Percentiles rank a stretch among this genome's conserved stretches.
These are phyloP conservation scores for Leccinum obscurum DNA, from an alignment of 768 basidiomycete genomes.

Conservation along the genomic window DNA sequence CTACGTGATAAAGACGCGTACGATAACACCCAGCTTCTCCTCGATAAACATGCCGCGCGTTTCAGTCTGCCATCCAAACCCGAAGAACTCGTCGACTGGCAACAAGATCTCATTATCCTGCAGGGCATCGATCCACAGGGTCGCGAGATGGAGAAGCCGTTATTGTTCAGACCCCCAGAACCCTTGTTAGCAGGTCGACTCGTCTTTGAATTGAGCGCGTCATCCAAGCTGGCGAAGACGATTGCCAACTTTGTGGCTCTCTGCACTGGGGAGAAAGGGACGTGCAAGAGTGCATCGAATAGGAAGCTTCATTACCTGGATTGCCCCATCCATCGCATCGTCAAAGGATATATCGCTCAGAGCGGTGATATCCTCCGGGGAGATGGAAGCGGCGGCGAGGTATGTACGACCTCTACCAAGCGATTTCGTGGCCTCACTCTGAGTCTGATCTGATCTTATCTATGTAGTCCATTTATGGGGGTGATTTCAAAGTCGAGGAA, in stretches of 20 bases:
- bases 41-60: slow-evolving; percentile 39
- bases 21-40: slow-evolving; percentile 33
- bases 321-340: slow-evolving; percentile 47
- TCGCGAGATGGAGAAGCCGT: slow-evolving; percentile 22
- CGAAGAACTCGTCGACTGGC: slow-evolving; percentile 42
- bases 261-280: slow-evolving; percentile 45
- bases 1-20: slow-evolving; percentile 31
- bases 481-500: slow-evolving; percentile 52
- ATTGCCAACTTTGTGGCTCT: slow-evolving; percentile 49
- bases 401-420: slow-evolving; percentile 24
- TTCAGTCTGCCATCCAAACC: slow-evolving; percentile 44
- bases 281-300: slow-evolving; percentile 47
- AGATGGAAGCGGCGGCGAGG: slow-evolving; percentile 57
- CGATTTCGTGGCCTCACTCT: neutral
- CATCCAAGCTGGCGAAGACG: slow-evolving; percentile 45
- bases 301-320: slow-evolving; percentile 45
- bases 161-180: slow-evolving; percentile 37
- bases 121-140: slow-evolving; percentile 39
- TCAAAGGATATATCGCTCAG: slow-evolving; percentile 50
- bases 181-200: slow-evolving; percentile 44
- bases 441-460: slow-evolving; percentile 7
- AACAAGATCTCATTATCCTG: slow-evolving; percentile 41
- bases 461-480: slow-evolving; percentile 45
- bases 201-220: slow-evolving; percentile 40
- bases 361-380: slow-evolving; percentile 54